Conservation (phyloP, 805 yeast genomes). For the Lipomyces oligophaga region DNA sequence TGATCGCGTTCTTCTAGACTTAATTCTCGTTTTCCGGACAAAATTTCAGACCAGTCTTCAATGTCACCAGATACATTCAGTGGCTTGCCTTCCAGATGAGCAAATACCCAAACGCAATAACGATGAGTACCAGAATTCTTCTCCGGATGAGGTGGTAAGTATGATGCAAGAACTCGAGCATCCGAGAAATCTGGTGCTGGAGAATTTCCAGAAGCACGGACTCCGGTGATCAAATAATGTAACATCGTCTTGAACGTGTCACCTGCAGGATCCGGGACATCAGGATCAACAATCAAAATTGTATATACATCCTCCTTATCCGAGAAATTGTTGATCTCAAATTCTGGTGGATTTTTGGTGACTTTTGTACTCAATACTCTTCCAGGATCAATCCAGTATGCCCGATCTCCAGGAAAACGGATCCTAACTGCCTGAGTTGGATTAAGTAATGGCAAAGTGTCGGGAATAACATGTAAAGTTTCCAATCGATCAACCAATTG, state of each 20-base stretch:
- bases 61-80: not conserved
- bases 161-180: conserved; percentile 51
- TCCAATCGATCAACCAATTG: conserved; percentile 89
- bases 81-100: conserved; percentile 49
- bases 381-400: conserved; percentile 77
- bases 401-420: conserved; percentile 61
- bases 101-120: conserved; percentile 83
- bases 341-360: conserved; percentile 70
- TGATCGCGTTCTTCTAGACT: conserved; percentile 41
- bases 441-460: conserved; percentile 82
- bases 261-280: conserved; percentile 68
- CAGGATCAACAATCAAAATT: conserved; percentile 82
- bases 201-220: conserved; percentile 31
- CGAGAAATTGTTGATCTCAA: conserved; percentile 72
- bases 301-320: conserved; percentile 59
- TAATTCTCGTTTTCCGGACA: conserved; percentile 10
- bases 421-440: conserved; percentile 75
- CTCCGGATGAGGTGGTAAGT: conserved; percentile 83
- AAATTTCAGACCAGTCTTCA: conserved; percentile 21
- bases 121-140: conserved; percentile 81
- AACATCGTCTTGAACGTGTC: conserved; percentile 70
- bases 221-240: conserved; percentile 33
- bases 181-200: conserved; percentile 35
- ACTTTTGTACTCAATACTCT: conserved; percentile 64
- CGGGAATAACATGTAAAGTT: conserved; percentile 80